These are phyloP conservation scores for Eragrostis tef DNA, from an alignment of 202 grass and related monocot species.

Conservation along the genomic window DNA sequence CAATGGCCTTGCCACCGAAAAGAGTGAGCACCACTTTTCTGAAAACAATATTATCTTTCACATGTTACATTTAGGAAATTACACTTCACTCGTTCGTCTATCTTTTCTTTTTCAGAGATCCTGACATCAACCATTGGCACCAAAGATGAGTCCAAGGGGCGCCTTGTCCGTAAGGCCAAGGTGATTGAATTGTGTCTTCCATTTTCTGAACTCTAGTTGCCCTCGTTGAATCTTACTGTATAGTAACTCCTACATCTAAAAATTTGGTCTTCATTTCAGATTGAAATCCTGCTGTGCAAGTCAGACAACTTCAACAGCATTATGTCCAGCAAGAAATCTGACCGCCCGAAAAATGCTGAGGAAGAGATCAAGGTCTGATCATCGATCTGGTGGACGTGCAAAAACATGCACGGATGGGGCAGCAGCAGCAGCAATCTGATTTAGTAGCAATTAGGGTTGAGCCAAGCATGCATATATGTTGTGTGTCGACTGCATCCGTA, in stretches of 20 bases:
- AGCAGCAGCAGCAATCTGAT: conserved; percentile 3
- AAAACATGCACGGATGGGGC: conserved; percentile 33
- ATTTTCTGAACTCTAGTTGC: background rate
- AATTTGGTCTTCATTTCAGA: conserved; percentile 52
- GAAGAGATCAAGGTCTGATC: conserved; percentile 59
- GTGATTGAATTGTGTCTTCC: conserved; percentile 19
- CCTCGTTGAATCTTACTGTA: background rate
- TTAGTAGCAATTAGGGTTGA: conserved; percentile 39
- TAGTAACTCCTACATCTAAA: background rate
- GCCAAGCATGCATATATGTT: conserved; percentile 25
- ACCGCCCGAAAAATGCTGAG: conserved; percentile 52
- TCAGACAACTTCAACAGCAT: conserved; percentile 76
- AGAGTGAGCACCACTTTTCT: conserved; percentile 52
- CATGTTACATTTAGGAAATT: background rate
- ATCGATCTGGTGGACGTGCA: background rate
- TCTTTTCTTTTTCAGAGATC: conserved; percentile 58
- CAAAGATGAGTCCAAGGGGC: conserved; percentile 78
- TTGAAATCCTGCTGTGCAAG: conserved; percentile 80
- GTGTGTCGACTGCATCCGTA: conserved; percentile 34
- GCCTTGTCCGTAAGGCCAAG: conserved; percentile 90
- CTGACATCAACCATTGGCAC: conserved; percentile 86
- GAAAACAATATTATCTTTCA: background rate
- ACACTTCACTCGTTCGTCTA: background rate
- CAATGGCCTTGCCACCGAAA: conserved; percentile 79
- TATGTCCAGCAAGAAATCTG: conserved; percentile 63